Base-by-base conservation (phyloP, 352 stramenopile species). In the Pythium scleroteichum region DNA sequence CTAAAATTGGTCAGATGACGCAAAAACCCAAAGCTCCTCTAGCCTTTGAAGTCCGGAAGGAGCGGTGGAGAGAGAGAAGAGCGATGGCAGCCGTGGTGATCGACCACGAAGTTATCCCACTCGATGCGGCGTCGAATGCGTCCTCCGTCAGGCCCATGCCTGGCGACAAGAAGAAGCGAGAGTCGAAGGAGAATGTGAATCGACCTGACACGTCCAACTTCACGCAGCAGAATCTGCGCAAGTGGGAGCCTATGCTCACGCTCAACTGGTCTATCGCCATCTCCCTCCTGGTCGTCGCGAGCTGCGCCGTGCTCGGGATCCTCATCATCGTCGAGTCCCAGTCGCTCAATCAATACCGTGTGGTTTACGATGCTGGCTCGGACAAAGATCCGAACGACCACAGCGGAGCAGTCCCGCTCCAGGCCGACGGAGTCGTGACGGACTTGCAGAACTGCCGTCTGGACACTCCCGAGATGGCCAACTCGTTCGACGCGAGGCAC, bases 171-270 rank as follows among this genome's bases (percentile, higher is more conserved):
- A 53, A 42, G 20, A 55, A 55, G 24, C 42, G 23, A 8, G 47
- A 61, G 20, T 7, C 22, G 13, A 57, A 47, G 26, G 14, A 33
- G 23, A 68, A 68, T 47, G 38, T 51, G 29, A 90, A 92, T 39
- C 75, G 80, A 1, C 82, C 79, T 1, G 75, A 83, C 45, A 62
- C 69, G 16, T 85, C 77, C 10, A 66, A 71, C 19, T 85, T 75
- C 70, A 82, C 66, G 19, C 83, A 92, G 63, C 80, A 90, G 52
- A 86, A 83, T 20, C 47, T 90, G 32, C 68, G 65, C 24, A 82
- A 85, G 77, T 92, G 83, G 83, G 78, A 89, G 50, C 80, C 80
- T 26, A 85, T 90, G 57, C 72, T 92, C 42, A 90, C 80, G 9
- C 72, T 92, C 24, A 69, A 73, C 20, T 87, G 71, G 78, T 75